A percentile compares a stretch with the other conserved stretches of the same genome.
These are phyloP conservation scores for Penicillium sclerotiorum DNA, from an alignment of 2,329 filamentous ascomycete genomes.

Conservation along the genomic window DNA sequence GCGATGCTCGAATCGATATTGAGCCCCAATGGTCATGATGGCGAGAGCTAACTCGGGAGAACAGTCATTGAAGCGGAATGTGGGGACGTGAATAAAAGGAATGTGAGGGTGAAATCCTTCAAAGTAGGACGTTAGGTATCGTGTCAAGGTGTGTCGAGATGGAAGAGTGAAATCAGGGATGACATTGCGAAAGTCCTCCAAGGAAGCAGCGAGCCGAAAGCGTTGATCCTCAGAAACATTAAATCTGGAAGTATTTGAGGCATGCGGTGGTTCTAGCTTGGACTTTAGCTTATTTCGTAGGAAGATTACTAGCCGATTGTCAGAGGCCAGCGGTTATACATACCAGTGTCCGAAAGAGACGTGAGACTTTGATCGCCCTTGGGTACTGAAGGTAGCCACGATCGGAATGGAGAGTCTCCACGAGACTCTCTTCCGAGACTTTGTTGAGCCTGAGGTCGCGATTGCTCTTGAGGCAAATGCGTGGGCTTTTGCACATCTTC, in stretches of 20 bases:
- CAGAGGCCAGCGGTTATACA: background rate
- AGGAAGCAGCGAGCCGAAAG: constrained; percentile 32
- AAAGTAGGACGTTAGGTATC: constrained; percentile 71
- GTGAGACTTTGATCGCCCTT: constrained; percentile 36
- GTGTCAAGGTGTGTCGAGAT: constrained; percentile 67
- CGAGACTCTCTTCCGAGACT: constrained; percentile 27
- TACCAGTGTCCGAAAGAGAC: constrained; percentile 36
- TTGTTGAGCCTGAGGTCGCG: constrained; percentile 22
- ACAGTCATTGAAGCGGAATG: constrained; percentile 64
- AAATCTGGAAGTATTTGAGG: constrained; percentile 23
- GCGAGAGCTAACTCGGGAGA: constrained; percentile 69
- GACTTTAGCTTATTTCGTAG: background rate
- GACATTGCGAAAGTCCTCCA: constrained; percentile 33
- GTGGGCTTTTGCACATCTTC: constrained; percentile 26
- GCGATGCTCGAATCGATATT: constrained; percentile 53
- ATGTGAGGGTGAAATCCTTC: constrained; percentile 65
- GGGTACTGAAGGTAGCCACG: constrained; percentile 37
- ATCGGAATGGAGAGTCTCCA: constrained; percentile 37
- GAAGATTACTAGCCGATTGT: background rate
- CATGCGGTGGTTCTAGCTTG: constrained; percentile 30
- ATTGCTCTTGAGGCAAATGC: constrained; percentile 23
- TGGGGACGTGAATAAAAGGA: constrained; percentile 69
- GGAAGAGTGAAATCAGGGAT: constrained; percentile 63
- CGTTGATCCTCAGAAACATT: constrained; percentile 35
- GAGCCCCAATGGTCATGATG: constrained; percentile 62